phyloP scores from a whole-genome alignment of 225 moss, liverwort and hornwort species.

The Asterella californica region DNA sequence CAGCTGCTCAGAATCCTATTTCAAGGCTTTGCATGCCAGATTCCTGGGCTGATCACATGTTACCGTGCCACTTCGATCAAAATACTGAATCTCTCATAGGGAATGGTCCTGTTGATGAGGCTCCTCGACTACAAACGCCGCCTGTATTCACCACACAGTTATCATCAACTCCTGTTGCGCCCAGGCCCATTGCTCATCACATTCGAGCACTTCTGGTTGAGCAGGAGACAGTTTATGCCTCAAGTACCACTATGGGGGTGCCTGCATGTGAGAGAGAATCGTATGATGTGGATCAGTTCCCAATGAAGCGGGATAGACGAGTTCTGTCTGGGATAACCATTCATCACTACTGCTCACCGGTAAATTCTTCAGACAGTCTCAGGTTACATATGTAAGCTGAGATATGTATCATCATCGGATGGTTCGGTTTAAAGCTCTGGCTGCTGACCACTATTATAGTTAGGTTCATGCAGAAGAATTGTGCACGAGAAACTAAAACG shows the following conservation, averaged over 20 bases:
- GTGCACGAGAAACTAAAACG: background rate
- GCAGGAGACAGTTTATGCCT: background rate
- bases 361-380: background rate
- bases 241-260: background rate
- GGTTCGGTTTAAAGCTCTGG: background rate
- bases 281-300: background rate
- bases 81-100: background rate
- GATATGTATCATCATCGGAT: background rate
- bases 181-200: background rate
- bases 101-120: background rate
- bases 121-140: background rate
- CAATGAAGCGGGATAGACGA: background rate
- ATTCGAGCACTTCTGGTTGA: background rate
- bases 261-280: background rate
- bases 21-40: conserved; percentile 61
- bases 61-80: conserved; percentile 49
- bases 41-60: conserved; percentile 45
- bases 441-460: background rate
- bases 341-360: conserved; percentile 17
- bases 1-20: conserved; percentile 55
- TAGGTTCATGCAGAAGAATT: background rate
- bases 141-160: background rate
- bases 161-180: background rate
- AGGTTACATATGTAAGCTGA: background rate
- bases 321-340: conserved; percentile 11